Evolutionary conservation across 345 rosid genomes (phyloP).

Genomic region (Camelina neglecta): DNA sequence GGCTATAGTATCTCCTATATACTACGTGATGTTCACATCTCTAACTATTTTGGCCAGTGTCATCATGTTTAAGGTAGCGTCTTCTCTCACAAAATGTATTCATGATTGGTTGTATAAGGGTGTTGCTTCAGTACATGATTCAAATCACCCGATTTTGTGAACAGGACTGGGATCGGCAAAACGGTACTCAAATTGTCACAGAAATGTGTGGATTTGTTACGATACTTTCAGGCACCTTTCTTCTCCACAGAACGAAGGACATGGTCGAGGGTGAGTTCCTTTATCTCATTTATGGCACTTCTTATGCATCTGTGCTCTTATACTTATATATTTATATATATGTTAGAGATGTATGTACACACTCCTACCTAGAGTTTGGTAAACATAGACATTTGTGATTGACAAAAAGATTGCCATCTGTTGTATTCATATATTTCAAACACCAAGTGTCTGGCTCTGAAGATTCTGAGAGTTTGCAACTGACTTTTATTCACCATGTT

Average conservation of each 20-base stretch:
- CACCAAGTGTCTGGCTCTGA: conserved; percentile 8
- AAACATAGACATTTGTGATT: not conserved
- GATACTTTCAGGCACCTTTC: conserved; percentile 82
- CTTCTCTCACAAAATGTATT: conserved; percentile 6
- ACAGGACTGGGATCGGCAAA: conserved; percentile 94
- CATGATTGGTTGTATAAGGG: not conserved
- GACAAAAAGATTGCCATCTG: conserved; percentile 2
- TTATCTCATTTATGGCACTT: conserved; percentile 14
- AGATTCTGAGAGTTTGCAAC: conserved; percentile 19
- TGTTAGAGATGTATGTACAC: not conserved
- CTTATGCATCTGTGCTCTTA: not conserved
- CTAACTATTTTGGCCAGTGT: conserved; percentile 87
- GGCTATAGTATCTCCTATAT: conserved; percentile 91
- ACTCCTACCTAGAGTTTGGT: conserved; percentile 21
- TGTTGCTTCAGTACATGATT: conserved; percentile 27
- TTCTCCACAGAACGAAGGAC: conserved; percentile 88
- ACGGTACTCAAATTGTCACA: conserved; percentile 74
- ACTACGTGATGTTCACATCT: conserved; percentile 89
- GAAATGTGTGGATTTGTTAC: conserved; percentile 87
- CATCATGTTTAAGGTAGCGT: conserved; percentile 88
- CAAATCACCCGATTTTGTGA: not conserved
- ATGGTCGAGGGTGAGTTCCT: conserved; percentile 64
- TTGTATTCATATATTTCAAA: not conserved
- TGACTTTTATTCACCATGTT: conserved; percentile 23
- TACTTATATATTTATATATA: not conserved